Evolutionary conservation across 2,329 filamentous ascomycete species (phyloP), one percentile per base, ranked within the genome.

Genomic region (Dissoconium aciculare): DNA sequence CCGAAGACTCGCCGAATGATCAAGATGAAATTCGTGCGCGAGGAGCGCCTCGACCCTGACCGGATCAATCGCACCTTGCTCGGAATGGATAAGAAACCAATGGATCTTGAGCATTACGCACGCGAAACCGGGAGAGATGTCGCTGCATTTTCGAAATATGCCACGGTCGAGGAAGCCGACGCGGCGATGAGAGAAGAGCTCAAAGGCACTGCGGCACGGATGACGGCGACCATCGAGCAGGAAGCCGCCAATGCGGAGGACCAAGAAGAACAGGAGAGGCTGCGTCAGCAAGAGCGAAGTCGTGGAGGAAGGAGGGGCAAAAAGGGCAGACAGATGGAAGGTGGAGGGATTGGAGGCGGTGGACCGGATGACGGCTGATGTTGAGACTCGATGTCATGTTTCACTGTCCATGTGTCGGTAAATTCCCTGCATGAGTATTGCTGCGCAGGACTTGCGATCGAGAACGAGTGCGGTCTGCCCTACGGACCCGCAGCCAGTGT

Each of bases 21-120:
- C 56, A 87, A 87, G 58, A 67, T 77, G 41, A 89, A 89, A 52
- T 89, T 82, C 57, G 79, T 76, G 45, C 74, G 76, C 37, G 82
- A 89, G 55, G 81, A 89, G 56, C 65, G 71, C 17, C 61, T 70
- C 31, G 66, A 76, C 39, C 73, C 78, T 0, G 56, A 59, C 3
- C 66, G 69, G 38, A 65, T 91, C 42, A 72, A 71, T 37, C 63
- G 64, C 19, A 71, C 71, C 4, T 60, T 89, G 33, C 67, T 55
- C 26, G 58, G 55, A 11, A 44, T 49, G 12, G 51, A 54, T 11
- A 49, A 53, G 5, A 52, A 55, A 4, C 44, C 47, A n/a, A 53
- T 54, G 50, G 49, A 57, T 30, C 54, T 63, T 38, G 47, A 56
- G 16, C 42, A 47, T 6, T 64, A 60, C 34, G 53, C 60, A 1